Evolutionary conservation across 768 basidiomycete species (phyloP).

Genomic region (Lentinula edodes): DNA sequence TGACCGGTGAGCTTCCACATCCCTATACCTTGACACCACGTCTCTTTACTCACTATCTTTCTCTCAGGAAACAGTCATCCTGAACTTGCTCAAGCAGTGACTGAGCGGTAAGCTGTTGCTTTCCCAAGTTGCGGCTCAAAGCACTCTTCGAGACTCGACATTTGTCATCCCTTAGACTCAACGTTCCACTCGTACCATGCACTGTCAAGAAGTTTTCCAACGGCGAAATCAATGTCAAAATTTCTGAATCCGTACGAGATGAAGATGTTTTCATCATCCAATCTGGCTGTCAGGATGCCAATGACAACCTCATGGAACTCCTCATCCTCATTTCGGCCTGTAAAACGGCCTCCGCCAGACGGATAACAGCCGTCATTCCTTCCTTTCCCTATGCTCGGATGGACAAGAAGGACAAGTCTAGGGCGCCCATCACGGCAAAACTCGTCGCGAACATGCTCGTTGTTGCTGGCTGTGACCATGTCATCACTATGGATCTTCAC

Average conservation of each 20-base stretch:
- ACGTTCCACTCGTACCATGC: slow-evolving; percentile 79
- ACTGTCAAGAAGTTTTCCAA: slow-evolving; percentile 90
- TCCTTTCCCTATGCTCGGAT: slow-evolving; percentile 96
- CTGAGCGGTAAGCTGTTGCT: slow-evolving; percentile 85
- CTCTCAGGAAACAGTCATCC: slow-evolving; percentile 93
- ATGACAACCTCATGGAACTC: slow-evolving; percentile 97
- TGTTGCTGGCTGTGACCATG: slow-evolving; percentile 95
- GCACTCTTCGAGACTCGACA: slow-evolving; percentile 47
- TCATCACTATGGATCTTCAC: slow-evolving; percentile 99
- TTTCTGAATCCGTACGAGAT: slow-evolving; percentile 92
- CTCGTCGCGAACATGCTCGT: slow-evolving; percentile 97
- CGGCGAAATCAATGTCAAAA: slow-evolving; percentile 93
- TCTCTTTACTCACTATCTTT: slow-evolving; percentile 6
- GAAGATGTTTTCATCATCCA: slow-evolving; percentile 99
- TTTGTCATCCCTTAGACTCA: slow-evolving; percentile 61
- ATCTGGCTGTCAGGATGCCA: slow-evolving; percentile 82
- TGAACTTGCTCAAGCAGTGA: slow-evolving; percentile 92
- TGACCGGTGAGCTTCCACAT: slow-evolving; percentile 49
- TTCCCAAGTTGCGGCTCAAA: slow-evolving; percentile 31
- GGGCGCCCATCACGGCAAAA: slow-evolving; percentile 97
- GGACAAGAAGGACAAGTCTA: slow-evolving; percentile 96
- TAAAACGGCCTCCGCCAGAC: slow-evolving; percentile 90
- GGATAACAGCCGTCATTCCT: slow-evolving; percentile 96
- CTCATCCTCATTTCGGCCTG: slow-evolving; percentile 98
- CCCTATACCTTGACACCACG: not conserved